Evolutionary conservation across 805 yeast species (phyloP).

Genomic region (Yarrowia alimentaria): DNA sequence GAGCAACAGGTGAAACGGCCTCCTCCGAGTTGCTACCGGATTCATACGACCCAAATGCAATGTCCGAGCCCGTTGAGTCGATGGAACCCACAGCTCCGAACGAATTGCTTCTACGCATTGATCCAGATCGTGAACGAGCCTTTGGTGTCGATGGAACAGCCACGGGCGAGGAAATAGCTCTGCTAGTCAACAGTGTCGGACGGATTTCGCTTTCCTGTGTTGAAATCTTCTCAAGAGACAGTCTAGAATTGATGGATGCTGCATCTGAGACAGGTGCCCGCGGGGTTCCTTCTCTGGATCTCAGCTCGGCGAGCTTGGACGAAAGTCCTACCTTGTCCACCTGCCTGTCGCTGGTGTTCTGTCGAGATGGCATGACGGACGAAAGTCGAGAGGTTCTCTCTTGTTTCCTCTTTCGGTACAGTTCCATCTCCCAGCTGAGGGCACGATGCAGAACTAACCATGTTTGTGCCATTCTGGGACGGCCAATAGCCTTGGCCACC

Average conservation of each 20-base stretch:
- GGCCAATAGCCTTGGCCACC: slow-evolving; percentile 43
- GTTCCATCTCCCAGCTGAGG: slow-evolving; percentile 42
- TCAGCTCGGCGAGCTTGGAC: too few relatives aligned
- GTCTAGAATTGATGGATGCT: not conserved
- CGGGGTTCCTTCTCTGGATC: too few relatives aligned
- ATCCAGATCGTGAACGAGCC: not conserved
- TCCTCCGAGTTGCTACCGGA: slow-evolving; percentile 5
- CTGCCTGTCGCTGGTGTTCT: not conserved
- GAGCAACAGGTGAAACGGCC: not conserved
- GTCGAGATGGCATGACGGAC: not conserved
- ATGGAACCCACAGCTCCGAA: not conserved
- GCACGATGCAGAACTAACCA: slow-evolving; percentile 59
- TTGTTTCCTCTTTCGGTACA: slow-evolving; percentile 13
- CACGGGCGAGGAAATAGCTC: slow-evolving; percentile 2
- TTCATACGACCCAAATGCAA: slow-evolving; percentile 13
- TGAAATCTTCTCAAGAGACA: slow-evolving; percentile 8
- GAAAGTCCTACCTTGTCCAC: not conserved
- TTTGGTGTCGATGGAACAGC: slow-evolving; percentile 17
- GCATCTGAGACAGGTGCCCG: not conserved
- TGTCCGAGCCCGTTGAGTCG: slow-evolving; percentile 3
- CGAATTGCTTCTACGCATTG: not conserved
- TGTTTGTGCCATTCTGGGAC: slow-evolving; percentile 56
- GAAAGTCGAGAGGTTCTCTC: too few relatives aligned
- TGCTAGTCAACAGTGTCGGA: not conserved
- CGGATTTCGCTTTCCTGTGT: slow-evolving; percentile 10